Conservation (phyloP, 148 eudicot genomes). For the Diospyros kaki region DNA sequence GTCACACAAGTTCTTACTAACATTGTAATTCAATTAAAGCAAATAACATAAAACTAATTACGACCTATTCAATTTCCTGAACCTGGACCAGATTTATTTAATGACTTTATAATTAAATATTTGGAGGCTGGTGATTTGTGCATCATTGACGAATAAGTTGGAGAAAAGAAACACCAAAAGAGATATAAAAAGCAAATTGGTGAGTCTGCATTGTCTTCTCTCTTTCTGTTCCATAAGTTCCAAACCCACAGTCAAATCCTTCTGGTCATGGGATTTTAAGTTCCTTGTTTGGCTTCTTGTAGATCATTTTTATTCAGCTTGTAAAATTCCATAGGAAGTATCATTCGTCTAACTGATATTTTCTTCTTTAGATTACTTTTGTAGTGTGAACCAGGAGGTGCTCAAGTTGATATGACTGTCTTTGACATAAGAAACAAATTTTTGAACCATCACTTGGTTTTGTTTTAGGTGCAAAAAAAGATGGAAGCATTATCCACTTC, state of each 20-base stretch:
- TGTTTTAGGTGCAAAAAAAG: conserved; percentile 58
- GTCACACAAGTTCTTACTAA: not conserved
- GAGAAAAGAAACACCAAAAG: not conserved
- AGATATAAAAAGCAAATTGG: not conserved
- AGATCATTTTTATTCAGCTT: not conserved
- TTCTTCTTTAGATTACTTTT: not conserved
- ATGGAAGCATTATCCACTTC: conserved; percentile 63
- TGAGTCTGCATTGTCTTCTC: too few relatives aligned
- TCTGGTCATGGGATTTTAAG: conserved; percentile 2
- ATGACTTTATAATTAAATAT: not conserved
- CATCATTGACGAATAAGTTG: not conserved
- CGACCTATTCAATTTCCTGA: not conserved
- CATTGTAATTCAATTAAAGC: not conserved
- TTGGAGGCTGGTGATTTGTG: not conserved
- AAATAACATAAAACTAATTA: not conserved
- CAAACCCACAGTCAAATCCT: not conserved
- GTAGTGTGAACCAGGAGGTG: not conserved
- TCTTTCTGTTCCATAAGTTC: too few relatives aligned
- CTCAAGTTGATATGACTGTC: not conserved
- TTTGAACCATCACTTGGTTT: conserved; percentile 5
- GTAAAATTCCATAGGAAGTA: not conserved
- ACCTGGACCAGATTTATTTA: not conserved
- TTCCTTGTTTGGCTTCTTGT: conserved; percentile 5
- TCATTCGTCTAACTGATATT: not conserved
- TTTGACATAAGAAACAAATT: not conserved